phyloP scores from a whole-genome alignment of 2,329 filamentous ascomycete genomes.

The Intubia oerlemansii region DNA sequence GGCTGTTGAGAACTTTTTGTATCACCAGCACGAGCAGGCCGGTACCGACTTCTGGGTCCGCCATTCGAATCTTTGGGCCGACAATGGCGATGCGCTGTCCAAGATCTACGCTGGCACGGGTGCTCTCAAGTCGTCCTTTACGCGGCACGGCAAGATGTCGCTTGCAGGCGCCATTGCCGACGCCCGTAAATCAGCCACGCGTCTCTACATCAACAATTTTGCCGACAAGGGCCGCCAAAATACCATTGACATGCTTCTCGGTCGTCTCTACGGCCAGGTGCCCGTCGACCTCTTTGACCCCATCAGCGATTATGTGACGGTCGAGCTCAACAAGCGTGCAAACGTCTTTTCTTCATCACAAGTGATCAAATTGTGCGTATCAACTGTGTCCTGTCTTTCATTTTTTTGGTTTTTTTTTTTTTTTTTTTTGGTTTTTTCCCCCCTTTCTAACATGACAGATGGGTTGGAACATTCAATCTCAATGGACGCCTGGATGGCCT shows the following conservation, averaged over 20 bases:
- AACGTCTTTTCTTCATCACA: constrained; percentile 57
- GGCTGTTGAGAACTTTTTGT: constrained; percentile 69
- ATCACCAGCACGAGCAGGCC: constrained; percentile 47
- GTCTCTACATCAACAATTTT: constrained; percentile 96
- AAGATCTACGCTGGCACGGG: constrained; percentile 95
- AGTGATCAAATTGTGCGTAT: constrained; percentile 51
- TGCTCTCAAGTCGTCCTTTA: constrained; percentile 88
- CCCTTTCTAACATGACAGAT: constrained; percentile 13
- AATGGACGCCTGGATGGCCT: constrained; percentile 71
- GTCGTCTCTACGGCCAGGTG: constrained; percentile 60
- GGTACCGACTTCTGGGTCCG: constrained; percentile 73
- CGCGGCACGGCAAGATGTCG: constrained; percentile 86
- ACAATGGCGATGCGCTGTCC: constrained; percentile 85
- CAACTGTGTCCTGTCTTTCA: not conserved
- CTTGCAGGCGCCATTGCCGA: constrained; percentile 86
- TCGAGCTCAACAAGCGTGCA: constrained; percentile 47
- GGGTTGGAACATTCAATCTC: constrained; percentile 79
- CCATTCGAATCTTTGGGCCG: constrained; percentile 87
- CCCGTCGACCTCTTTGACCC: constrained; percentile 82
- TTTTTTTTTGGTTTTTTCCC: no score
- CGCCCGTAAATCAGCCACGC: constrained; percentile 78
- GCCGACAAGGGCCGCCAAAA: constrained; percentile 81
- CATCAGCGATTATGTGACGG: constrained; percentile 72
- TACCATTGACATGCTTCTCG: constrained; percentile 83
- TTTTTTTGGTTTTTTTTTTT: no score